These are phyloP conservation scores for Casuarina cunninghamiana DNA, from an alignment of 306 rosid genomes.

Conservation along the genomic window DNA sequence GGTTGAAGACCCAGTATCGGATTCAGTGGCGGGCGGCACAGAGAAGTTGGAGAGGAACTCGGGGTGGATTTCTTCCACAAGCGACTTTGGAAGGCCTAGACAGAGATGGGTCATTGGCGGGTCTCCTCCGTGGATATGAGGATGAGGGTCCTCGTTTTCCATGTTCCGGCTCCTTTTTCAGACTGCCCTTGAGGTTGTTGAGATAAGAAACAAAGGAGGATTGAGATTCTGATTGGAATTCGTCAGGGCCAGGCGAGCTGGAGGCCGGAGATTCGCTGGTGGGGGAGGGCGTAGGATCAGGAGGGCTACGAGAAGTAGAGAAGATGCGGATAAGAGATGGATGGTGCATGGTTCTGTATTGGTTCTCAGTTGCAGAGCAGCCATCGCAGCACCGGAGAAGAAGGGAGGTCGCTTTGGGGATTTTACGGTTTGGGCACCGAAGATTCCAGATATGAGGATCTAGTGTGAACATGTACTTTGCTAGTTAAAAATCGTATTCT, in stretches of 20 bases:
- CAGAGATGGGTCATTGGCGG: not conserved
- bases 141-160: slow-evolving; percentile 10
- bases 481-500: too few species aligned
- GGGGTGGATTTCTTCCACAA: slow-evolving; percentile 37
- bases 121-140: not conserved
- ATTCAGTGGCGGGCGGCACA: slow-evolving; percentile 6
- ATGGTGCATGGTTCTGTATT: slow-evolving; percentile 23
- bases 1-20: not conserved
- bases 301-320: slow-evolving; percentile 42
- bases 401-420: not conserved
- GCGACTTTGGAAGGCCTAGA: slow-evolving; percentile 11
- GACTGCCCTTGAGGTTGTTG: slow-evolving; percentile 39
- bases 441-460: not conserved
- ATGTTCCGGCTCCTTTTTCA: slow-evolving; percentile 24
- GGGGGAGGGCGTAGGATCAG: slow-evolving; percentile 11
- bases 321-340: slow-evolving; percentile 38
- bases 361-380: slow-evolving; percentile 49
- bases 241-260: not conserved
- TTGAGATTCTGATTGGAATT: not conserved
- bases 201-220: slow-evolving; percentile 35
- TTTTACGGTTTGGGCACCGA: not conserved
- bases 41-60: slow-evolving; percentile 28
- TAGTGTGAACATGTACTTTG: too few species aligned
- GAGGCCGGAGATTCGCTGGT: not conserved
- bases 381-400: slow-evolving; percentile 19